These are phyloP conservation scores for Ceratocystis cacaofunesta DNA, from an alignment of 2,329 filamentous ascomycete species.

Conservation along the genomic window DNA sequence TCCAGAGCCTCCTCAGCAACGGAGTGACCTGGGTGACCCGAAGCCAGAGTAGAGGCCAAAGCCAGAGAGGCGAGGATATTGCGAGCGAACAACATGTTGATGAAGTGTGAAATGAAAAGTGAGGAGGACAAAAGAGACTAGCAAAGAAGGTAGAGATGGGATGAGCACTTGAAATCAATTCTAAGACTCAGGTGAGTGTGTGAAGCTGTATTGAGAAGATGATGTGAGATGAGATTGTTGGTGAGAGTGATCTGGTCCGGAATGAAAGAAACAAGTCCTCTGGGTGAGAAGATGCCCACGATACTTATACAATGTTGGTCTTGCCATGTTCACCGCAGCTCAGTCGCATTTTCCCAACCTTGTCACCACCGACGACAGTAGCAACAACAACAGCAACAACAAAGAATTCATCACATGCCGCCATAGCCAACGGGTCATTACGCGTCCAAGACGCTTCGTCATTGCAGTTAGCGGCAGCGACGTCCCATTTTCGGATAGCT, in stretches of 20 bases:
- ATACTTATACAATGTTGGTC: slow-evolving; percentile 13
- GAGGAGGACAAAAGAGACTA: background rate
- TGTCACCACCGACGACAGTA: background rate
- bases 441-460: slow-evolving; percentile 7
- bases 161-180: background rate
- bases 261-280: background rate
- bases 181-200: background rate
- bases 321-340: background rate
- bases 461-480: background rate
- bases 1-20: slow-evolving; percentile 33
- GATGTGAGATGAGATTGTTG: background rate
- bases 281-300: background rate
- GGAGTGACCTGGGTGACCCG: slow-evolving; percentile 36
- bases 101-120: background rate
- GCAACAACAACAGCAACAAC: background rate
- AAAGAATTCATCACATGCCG: background rate
- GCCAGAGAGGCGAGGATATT: slow-evolving; percentile 16
- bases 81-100: slow-evolving; percentile 12
- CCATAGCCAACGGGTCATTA: background rate
- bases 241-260: background rate
- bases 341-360: background rate
- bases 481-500: background rate
- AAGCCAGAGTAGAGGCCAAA: slow-evolving; percentile 15
- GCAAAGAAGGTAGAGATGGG: background rate
- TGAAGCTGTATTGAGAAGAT: background rate